These are phyloP conservation scores for Echria macrotheca DNA, from an alignment of 495 filamentous ascomycete genomes.

Conservation along the genomic window DNA sequence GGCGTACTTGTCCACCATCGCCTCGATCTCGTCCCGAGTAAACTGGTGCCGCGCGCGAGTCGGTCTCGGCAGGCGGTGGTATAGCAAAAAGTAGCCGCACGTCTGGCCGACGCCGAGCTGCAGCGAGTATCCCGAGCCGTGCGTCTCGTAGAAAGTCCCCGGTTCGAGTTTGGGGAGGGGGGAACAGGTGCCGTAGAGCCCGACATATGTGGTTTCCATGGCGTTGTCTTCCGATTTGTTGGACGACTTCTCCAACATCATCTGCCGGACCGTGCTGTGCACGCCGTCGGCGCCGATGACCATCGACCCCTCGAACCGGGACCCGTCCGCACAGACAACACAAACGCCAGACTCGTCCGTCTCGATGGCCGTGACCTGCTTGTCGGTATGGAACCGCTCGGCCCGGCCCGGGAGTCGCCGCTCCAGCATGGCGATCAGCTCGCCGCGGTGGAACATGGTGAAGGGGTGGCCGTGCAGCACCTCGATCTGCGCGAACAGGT, in stretches of 20 bases:
- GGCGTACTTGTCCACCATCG: not conserved
- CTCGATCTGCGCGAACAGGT: slow-evolving; percentile 16
- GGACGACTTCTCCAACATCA: slow-evolving; percentile 22
- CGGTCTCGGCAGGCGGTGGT: not conserved
- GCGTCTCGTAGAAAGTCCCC: slow-evolving; percentile 1
- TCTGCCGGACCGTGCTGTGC: slow-evolving; percentile 38
- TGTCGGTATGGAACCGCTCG: slow-evolving; percentile 10
- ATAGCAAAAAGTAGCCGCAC: not conserved
- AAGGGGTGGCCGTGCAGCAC: slow-evolving; percentile 17
- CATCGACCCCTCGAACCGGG: slow-evolving; percentile 36
- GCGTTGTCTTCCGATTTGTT: not conserved
- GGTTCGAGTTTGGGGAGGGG: not conserved
- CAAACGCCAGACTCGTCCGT: slow-evolving; percentile 20
- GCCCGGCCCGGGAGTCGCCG: not conserved
- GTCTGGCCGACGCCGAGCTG: not conserved
- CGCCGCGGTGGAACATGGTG: slow-evolving; percentile 6
- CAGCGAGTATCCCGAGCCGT: not conserved
- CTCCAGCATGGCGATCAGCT: slow-evolving; percentile 4
- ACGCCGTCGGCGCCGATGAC: slow-evolving; percentile 51
- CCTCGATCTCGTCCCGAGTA: not conserved
- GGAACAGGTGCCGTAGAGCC: not conserved
- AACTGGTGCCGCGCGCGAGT: not conserved
- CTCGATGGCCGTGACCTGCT: slow-evolving; percentile 27
- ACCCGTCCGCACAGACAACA: slow-evolving; percentile 37
- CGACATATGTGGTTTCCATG: not conserved